Evolutionary conservation across 768 basidiomycete genomes (phyloP), one percentile per base, ranked within the genome.

Genomic region (Boletales sp.): DNA sequence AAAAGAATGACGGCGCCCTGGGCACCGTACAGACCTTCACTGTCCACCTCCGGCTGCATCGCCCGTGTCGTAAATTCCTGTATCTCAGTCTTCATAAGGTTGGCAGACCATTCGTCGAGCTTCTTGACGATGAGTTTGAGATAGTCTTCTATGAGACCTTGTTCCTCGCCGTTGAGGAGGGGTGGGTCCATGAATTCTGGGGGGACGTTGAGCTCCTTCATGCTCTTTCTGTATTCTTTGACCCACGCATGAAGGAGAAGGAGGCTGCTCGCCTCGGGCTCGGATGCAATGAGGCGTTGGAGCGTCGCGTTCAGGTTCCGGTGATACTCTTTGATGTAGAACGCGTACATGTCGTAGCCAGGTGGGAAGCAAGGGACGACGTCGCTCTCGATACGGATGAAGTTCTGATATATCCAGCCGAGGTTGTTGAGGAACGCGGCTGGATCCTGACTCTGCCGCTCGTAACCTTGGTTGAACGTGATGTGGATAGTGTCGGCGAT

Each of bases 1-100:
- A 97, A 98, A 53, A 99, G 76, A 61, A 98, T 96, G 45, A 95
- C 83, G 15, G 94, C 87, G 38, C 94, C 90, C 64, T 96, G 90
- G 53, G 86, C 87, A 17, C 90, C 90, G 64, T 97, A 97, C 54
- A 87, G 74, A 13, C 91, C 92, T 51, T 97, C 93, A 48, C 81
- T 81, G 62, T 94, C 90, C 41, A 87, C 70, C 69, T 98, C 95
- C 2, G 94, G 95, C 21, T 91, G 90, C 57, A 88, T 83, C 32
- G 83, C 80, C 17, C 96, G 81, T 44, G 83, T 80, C 11, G 79
- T 80, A 71, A 99, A 98, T 51, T 93, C 90, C 15, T 79, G 75
- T 18, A 88, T 72, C 66, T 98, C 95, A 15, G 90, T 87, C 65
- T 84, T 87, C 88, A 96, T 94, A 46, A 98, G 77, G 67, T 96